Evolutionary conservation across 352 stramenopile species (phyloP).

Genomic region (Phytophthora litchii): DNA sequence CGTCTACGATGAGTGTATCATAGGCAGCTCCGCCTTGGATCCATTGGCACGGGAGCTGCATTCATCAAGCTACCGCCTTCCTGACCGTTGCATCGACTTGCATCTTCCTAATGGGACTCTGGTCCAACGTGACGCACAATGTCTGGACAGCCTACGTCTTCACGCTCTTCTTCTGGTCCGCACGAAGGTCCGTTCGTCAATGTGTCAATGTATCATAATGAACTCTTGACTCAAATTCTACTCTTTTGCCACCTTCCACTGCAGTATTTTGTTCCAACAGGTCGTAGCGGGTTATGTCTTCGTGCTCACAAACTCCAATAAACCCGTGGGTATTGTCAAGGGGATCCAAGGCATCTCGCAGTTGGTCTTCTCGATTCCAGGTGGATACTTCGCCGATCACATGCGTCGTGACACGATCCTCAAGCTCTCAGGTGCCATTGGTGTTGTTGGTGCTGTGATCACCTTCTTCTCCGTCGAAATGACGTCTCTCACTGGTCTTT

Average conservation of each 20-base stretch:
- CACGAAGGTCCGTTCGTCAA: slow-evolving; percentile 39
- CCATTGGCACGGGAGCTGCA: slow-evolving; percentile 1
- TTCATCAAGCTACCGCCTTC: slow-evolving; percentile 5
- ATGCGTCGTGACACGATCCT: slow-evolving; percentile 75
- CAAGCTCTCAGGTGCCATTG: slow-evolving; percentile 59
- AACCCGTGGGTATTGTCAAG: slow-evolving; percentile 82
- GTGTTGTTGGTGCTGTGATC: slow-evolving; percentile 48
- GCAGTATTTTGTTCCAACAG: slow-evolving; percentile 80
- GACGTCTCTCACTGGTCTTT: slow-evolving; percentile 51
- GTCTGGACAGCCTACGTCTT: slow-evolving; percentile 73
- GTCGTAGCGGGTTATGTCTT: slow-evolving; percentile 80
- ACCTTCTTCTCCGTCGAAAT: slow-evolving; percentile 64
- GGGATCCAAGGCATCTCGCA: slow-evolving; percentile 84
- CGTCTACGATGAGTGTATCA: slow-evolving; percentile 26
- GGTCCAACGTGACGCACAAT: slow-evolving; percentile 48
- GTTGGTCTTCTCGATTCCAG: slow-evolving; percentile 72
- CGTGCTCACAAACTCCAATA: slow-evolving; percentile 75
- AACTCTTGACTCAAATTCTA: neutral
- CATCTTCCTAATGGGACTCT: slow-evolving; percentile 23
- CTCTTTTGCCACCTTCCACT: neutral
- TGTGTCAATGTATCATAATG: slow-evolving; percentile 3
- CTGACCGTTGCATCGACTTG: neutral
- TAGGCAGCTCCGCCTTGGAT: slow-evolving; percentile 8
- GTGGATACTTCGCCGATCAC: slow-evolving; percentile 69
- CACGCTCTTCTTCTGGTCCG: slow-evolving; percentile 81